Evolutionary conservation across 2,329 filamentous ascomycete species (phyloP).

Genomic region (Ophiostoma novo-ulmi): DNA sequence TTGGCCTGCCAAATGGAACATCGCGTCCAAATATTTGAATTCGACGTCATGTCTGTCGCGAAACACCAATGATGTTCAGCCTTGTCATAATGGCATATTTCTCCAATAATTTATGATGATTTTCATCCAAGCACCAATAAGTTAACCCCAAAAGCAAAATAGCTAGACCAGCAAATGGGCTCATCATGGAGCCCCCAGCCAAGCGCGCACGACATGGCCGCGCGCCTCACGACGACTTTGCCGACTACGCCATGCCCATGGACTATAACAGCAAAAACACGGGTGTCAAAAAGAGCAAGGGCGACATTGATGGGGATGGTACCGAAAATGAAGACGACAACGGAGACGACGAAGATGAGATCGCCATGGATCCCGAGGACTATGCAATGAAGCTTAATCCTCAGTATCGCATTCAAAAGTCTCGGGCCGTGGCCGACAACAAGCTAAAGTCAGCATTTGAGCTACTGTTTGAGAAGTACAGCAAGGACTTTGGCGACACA

Average conservation of each 20-base stretch:
- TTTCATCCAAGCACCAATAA: neutral
- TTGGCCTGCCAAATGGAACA: neutral
- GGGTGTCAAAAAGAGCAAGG: neutral
- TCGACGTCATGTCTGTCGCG: neutral
- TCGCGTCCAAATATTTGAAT: constrained; percentile 12
- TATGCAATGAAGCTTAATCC: constrained; percentile 47
- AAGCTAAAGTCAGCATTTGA: constrained; percentile 81
- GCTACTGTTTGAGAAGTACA: constrained; percentile 83
- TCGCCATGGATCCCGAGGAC: constrained; percentile 45
- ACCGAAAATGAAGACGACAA: constrained; percentile 24
- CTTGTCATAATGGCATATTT: neutral
- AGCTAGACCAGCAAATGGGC: constrained; percentile 14
- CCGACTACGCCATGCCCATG: constrained; percentile 8
- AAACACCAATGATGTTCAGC: neutral
- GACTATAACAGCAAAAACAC: constrained; percentile 6
- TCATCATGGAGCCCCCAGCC: constrained; percentile 25
- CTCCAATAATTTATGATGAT: neutral
- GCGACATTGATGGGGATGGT: neutral
- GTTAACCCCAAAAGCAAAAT: neutral
- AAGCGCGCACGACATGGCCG: constrained; percentile 25
- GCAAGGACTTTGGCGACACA: constrained; percentile 71
- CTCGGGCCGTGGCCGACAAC: constrained; percentile 60
- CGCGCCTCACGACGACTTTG: constrained; percentile 16
- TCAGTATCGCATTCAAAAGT: constrained; percentile 54
- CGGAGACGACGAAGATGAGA: constrained; percentile 44